phyloP scores from a whole-genome alignment of 352 stramenopile genomes.

The Bremia lactucae region DNA sequence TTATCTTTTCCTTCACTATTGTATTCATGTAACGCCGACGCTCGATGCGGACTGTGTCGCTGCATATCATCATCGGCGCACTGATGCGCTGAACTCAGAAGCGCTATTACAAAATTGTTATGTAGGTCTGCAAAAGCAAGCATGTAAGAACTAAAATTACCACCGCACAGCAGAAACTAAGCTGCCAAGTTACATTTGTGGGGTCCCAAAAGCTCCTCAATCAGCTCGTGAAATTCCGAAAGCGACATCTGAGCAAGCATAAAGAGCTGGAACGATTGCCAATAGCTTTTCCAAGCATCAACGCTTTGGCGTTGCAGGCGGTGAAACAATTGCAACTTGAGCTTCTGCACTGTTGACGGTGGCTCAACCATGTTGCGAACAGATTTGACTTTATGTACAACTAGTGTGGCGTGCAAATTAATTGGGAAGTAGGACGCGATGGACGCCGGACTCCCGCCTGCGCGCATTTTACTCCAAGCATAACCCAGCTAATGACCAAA shows the following conservation, averaged over 20 bases:
- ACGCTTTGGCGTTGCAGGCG: constrained; percentile 36
- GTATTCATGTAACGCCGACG: constrained; percentile 3
- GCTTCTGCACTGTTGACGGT: constrained; percentile 25
- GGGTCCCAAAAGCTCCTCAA: constrained; percentile 30
- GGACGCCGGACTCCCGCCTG: constrained; percentile 25
- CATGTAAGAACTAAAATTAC: not conserved
- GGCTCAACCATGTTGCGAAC: constrained; percentile 6
- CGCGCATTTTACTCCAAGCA: constrained; percentile 61
- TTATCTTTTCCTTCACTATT: not conserved
- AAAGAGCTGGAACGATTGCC: constrained; percentile 47
- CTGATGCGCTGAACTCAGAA: constrained; percentile 30
- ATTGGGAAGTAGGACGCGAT: not conserved
- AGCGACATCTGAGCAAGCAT: constrained; percentile 38
- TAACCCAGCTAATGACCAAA: constrained; percentile 67
- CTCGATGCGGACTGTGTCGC: constrained; percentile 2
- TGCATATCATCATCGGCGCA: constrained; percentile 4
- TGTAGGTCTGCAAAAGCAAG: constrained; percentile 26
- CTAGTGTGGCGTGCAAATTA: constrained; percentile 6
- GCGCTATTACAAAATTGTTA: constrained; percentile 47
- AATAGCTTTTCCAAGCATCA: constrained; percentile 48
- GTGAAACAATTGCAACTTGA: constrained; percentile 60
- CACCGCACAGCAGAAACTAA: not conserved
- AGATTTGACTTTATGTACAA: constrained; percentile 1
- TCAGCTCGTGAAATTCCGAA: constrained; percentile 43
- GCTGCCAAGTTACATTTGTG: constrained; percentile 30